Evolutionary conservation across 2,329 filamentous ascomycete species (phyloP), one percentile per base, ranked within the genome.

Genomic region (Trichoderma atroviride): DNA sequence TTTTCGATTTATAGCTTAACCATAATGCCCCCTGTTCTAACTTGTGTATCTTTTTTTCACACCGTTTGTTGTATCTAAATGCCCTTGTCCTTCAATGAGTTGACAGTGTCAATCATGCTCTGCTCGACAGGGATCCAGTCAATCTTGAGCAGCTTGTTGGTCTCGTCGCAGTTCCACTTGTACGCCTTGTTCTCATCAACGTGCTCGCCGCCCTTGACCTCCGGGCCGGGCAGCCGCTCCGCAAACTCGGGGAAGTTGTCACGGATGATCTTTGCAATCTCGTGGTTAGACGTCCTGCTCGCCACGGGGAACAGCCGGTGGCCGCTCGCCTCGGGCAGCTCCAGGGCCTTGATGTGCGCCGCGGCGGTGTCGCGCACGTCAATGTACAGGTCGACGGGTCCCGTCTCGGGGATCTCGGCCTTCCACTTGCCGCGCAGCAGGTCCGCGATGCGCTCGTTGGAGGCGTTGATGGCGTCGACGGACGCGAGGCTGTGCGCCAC

Each of bases 71-170:
- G 58, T 5, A 61, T 68, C 57, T 63, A 79, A 33, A 76, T 74
- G 0, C 74, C 75, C 61, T 82, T 75, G n/a, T 75, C 76, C 78
- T 91, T 84, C 74, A 93, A 78, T 37, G 86, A 89, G 79, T 87
- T 87, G 22, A 92, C 84, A 7, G 89, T 85, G 75, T 93, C 91
- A 6, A 85, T 81, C 33, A 91, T 82, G 33, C 82, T 85, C 79
- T 89, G 83, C 78, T 92, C 89, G 40, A 92, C 74, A 4, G 80
- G 77, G 71, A 81, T 87, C 83, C 87, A 92, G 70, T 90, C 79
- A 60, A 92, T 83, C 0, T 88, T 89, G 70, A 93, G 77, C 58
- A 90, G 73, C 74, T 88, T 83, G 31, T 84, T 85, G 1, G 87
- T 88, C 75, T 83, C 83, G 62, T 82, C 82, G 75, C 88, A 91